phyloP scores from a whole-genome alignment of 2,329 filamentous ascomycete species.

The Xylariomycetidae sp. region DNA sequence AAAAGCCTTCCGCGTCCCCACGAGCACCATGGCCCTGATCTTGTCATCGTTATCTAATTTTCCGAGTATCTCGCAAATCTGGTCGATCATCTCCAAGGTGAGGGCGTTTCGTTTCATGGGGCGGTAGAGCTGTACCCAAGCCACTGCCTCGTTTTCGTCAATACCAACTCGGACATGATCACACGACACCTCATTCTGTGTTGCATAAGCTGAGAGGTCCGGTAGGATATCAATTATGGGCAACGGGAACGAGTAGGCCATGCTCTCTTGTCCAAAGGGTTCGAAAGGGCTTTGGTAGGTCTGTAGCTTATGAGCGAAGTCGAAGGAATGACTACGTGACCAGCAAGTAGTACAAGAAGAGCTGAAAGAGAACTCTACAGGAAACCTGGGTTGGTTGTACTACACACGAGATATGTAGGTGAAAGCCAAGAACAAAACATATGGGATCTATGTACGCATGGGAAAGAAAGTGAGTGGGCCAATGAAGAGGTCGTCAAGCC shows the following conservation, averaged over 20 bases:
- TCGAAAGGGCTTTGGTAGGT: no score
- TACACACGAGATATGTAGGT: no score
- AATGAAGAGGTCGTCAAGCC: no score
- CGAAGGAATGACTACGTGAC: conserved; percentile 8
- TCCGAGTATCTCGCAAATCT: conserved; percentile 29
- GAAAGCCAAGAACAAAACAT: no score
- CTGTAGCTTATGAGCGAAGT: no score
- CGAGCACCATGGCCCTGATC: conserved; percentile 33
- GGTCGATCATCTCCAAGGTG: conserved; percentile 44
- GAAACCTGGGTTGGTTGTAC: conserved; percentile 2
- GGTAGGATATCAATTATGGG: no score
- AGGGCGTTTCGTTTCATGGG: conserved; percentile 56
- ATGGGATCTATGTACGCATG: no score
- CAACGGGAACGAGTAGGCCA: no score
- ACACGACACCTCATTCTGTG: no score
- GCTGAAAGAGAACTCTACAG: neutral
- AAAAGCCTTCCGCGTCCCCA: conserved; percentile 31
- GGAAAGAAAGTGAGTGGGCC: no score
- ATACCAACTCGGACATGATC: conserved; percentile 21
- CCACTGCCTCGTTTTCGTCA: conserved; percentile 33
- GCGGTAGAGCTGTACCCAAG: conserved; percentile 41
- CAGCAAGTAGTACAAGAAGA: conserved; percentile 7
- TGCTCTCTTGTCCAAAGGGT: no score
- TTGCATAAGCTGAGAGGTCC: conserved; percentile 5
- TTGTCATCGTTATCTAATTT: conserved; percentile 20